A percentile compares a stretch with the other conserved stretches of the same genome.
Conservation (phyloP, 768 basidiomycete species). For the Clathrus columnatus region DNA sequence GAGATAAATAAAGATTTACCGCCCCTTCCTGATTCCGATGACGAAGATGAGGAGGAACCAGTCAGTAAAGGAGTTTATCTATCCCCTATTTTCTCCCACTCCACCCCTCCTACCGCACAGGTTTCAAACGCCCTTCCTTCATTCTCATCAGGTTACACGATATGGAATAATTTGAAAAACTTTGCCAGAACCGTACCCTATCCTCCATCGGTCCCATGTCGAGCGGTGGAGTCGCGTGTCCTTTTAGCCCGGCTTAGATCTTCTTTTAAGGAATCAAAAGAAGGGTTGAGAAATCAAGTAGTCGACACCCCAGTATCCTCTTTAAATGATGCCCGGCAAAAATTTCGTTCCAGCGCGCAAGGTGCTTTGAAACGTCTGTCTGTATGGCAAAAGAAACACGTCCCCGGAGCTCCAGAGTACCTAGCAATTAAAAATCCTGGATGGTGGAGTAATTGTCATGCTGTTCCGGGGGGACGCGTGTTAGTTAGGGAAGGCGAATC, state of each 20-base stretch:
- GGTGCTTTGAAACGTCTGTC: conserved; percentile 45
- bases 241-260: conserved; percentile 44
- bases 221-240: conserved; percentile 19
- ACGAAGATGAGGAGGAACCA: conserved; percentile 29
- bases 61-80: background rate
- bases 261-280: conserved; percentile 52
- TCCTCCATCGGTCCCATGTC: background rate
- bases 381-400: conserved; percentile 62
- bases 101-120: conserved; percentile 1
- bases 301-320: conserved; percentile 32
- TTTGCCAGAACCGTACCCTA: background rate
- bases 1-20: conserved; percentile 41
- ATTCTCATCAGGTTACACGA: background rate
- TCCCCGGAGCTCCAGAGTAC: conserved; percentile 22
- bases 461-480: conserved; percentile 56
- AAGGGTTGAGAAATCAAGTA: conserved; percentile 48
- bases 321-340: conserved; percentile 56
- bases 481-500: conserved; percentile 63
- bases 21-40: conserved; percentile 49
- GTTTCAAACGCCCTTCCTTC: background rate
- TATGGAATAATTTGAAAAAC: background rate
- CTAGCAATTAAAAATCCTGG: conserved; percentile 38
- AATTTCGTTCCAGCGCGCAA: conserved; percentile 43
- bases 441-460: conserved; percentile 62
- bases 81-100: background rate